Percentiles rank a stretch among this genome's conserved stretches.
Evolutionary conservation across 2,329 filamentous ascomycete genomes (phyloP).

Genomic region (Dothidotthia symphoricarpi): DNA sequence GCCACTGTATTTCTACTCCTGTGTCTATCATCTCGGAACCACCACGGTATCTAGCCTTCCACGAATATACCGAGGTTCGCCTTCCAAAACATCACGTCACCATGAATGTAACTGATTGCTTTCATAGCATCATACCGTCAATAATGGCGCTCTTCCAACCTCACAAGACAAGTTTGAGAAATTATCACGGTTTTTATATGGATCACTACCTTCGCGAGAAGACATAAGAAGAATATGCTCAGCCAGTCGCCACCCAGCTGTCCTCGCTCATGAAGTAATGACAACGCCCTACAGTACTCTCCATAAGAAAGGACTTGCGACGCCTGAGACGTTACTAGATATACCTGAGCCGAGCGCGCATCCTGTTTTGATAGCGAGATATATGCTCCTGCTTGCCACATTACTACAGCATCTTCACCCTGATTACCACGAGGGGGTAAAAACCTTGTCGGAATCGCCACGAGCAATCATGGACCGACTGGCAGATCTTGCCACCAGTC

Average conservation of each 20-base stretch:
- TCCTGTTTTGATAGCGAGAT: conserved; percentile 36
- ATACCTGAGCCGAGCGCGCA: conserved; percentile 21
- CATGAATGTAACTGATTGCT: too few relatives aligned
- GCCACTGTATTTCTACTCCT: too few relatives aligned
- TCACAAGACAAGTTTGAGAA: conserved; percentile 22
- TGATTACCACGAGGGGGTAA: conserved; percentile 16
- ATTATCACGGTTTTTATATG: conserved; percentile 43
- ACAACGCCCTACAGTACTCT: conserved; percentile 28
- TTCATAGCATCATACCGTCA: too few relatives aligned
- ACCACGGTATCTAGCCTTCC: too few relatives aligned
- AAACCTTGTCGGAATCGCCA: conserved; percentile 13
- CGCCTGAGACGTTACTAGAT: conserved; percentile 37
- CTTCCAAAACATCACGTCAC: too few relatives aligned
- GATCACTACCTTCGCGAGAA: too few relatives aligned
- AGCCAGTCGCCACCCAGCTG: too few relatives aligned
- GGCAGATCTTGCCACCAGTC: conserved; percentile 26
- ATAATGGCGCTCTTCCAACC: too few relatives aligned
- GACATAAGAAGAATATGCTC: too few relatives aligned
- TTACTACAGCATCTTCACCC: conserved; percentile 24
- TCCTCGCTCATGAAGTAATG: too few relatives aligned
- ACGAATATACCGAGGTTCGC: too few relatives aligned
- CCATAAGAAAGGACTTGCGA: conserved; percentile 19
- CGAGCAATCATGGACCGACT: conserved; percentile 30
- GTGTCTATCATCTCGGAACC: too few relatives aligned
- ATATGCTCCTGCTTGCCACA: conserved; percentile 35